Conservation (phyloP, 495 filamentous ascomycete species). For the Parathielavia hyrcaniae region DNA sequence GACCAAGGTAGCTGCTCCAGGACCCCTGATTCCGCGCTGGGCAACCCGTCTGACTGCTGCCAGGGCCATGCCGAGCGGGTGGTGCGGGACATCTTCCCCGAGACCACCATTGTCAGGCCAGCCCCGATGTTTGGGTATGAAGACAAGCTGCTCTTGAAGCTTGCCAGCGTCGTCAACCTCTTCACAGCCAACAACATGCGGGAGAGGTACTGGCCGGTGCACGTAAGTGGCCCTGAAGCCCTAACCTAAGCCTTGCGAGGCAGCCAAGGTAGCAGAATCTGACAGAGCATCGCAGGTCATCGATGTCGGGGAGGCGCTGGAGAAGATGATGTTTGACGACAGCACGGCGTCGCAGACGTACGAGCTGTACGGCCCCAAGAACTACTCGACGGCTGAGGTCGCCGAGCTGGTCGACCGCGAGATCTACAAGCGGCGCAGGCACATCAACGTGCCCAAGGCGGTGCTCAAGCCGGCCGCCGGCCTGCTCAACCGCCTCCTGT, state of each 20-base stretch:
- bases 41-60: constrained; percentile 11
- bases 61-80: constrained; percentile 76
- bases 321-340: constrained; percentile 84
- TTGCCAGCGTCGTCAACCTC: constrained; percentile 70
- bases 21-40: not conserved
- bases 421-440: constrained; percentile 80
- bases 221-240: constrained; percentile 54
- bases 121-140: constrained; percentile 93
- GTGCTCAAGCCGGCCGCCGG: constrained; percentile 65
- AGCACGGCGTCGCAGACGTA: constrained; percentile 82
- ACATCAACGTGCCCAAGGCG: constrained; percentile 84
- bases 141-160: constrained; percentile 80
- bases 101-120: constrained; percentile 95
- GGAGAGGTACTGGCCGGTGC: constrained; percentile 86
- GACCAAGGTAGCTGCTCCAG: constrained; percentile 69
- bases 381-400: constrained; percentile 86
- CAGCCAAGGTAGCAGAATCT: constrained; percentile 15
- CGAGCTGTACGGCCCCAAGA: constrained; percentile 89
- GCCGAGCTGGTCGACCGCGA: constrained; percentile 81
- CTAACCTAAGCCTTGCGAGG: too few species aligned
- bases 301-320: constrained; percentile 82
- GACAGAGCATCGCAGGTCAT: constrained; percentile 53
- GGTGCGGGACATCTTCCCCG: constrained; percentile 85
- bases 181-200: constrained; percentile 89
- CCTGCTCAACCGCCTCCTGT: constrained; percentile 69